These are phyloP conservation scores for Termitomyces sp. DNA, from an alignment of 768 basidiomycete genomes.

Conservation along the genomic window DNA sequence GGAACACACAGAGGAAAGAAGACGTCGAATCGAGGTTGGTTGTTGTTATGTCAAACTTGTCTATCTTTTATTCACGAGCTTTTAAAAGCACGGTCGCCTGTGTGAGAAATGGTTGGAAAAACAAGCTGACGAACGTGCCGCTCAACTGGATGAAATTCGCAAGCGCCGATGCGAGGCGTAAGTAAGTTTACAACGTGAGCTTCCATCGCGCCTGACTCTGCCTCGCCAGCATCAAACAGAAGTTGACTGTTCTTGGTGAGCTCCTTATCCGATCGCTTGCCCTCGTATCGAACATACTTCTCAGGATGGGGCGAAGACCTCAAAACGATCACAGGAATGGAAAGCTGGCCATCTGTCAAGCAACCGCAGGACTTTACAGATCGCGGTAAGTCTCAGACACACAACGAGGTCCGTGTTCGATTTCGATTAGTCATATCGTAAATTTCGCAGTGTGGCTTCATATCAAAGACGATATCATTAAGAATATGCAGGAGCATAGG, in stretches of 20 bases:
- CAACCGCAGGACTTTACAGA: background rate
- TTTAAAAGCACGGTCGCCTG: background rate
- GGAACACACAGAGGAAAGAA: background rate
- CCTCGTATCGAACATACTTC: background rate
- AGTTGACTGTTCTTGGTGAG: background rate
- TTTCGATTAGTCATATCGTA: background rate
- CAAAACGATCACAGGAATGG: background rate
- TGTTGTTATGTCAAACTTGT: background rate
- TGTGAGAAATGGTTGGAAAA: background rate
- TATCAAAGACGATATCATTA: constrained; percentile 1
- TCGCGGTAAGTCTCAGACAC: background rate
- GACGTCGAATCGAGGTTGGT: background rate
- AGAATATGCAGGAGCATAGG: background rate
- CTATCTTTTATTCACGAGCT: background rate
- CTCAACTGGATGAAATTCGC: background rate
- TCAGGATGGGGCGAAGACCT: constrained; percentile 1
- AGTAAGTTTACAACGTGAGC: background rate
- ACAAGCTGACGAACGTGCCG: background rate
- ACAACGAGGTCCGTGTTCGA: no score
- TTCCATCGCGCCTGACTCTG: background rate
- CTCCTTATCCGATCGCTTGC: background rate
- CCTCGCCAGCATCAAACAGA: background rate
- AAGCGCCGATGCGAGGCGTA: background rate
- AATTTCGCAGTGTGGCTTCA: background rate
- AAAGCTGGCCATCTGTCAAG: background rate